Evolutionary conservation across 169 alveolate genomes (phyloP).

Genomic region (Cryptosporidium sp.): DNA sequence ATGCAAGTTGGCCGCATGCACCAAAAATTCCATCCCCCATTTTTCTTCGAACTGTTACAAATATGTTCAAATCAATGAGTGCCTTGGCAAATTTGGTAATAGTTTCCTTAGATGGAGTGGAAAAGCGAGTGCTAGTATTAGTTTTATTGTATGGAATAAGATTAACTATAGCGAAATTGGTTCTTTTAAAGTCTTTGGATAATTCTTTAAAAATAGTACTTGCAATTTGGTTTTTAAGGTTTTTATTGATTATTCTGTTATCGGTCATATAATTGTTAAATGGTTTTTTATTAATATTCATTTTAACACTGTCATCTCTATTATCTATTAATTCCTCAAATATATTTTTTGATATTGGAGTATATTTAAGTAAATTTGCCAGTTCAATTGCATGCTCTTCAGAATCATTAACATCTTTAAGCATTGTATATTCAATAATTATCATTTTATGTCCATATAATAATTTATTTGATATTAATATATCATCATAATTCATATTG

Average conservation of each 20-base stretch:
- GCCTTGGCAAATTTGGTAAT: slow-evolving; percentile 4
- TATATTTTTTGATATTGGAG: slow-evolving; percentile 48
- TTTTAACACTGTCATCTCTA: slow-evolving; percentile 8
- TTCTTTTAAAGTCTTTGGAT: slow-evolving; percentile 34
- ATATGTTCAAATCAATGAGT: slow-evolving; percentile 10
- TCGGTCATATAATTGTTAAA: background rate
- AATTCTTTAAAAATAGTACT: slow-evolving; percentile 19
- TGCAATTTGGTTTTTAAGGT: slow-evolving; percentile 17
- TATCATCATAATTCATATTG: slow-evolving; percentile 32
- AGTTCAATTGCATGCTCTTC: slow-evolving; percentile 75
- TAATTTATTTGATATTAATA: slow-evolving; percentile 16
- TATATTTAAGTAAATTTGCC: slow-evolving; percentile 70
- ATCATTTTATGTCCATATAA: slow-evolving; percentile 65
- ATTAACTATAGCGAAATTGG: slow-evolving; percentile 55
- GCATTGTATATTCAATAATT: slow-evolving; percentile 77
- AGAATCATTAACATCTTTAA: slow-evolving; percentile 77
- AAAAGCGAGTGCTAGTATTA: slow-evolving; percentile 6
- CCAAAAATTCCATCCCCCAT: slow-evolving; percentile 55
- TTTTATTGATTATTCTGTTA: background rate
- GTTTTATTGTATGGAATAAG: slow-evolving; percentile 59
- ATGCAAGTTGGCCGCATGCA: slow-evolving; percentile 70
- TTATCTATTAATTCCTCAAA: slow-evolving; percentile 5
- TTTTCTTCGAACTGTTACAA: slow-evolving; percentile 55
- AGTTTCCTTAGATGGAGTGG: slow-evolving; percentile 59
- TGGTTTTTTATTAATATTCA: background rate